phyloP scores from a whole-genome alignment of 257 asterid genomes.

The Paulownia fortunei region DNA sequence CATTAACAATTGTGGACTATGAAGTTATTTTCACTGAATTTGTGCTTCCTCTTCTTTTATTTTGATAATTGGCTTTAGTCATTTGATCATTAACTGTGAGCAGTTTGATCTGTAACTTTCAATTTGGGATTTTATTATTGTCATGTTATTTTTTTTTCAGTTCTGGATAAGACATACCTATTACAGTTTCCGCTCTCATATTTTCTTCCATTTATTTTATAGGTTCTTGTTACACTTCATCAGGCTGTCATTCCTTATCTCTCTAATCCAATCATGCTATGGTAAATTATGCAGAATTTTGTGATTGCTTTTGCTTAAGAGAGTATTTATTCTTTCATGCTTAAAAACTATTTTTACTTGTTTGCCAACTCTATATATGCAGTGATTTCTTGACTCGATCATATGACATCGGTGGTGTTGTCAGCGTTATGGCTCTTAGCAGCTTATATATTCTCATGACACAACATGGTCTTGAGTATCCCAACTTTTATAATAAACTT shows the following conservation, averaged over 20 bases:
- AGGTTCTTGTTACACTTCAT: conserved; percentile 90
- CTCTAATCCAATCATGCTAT: conserved; percentile 84
- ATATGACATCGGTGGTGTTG: conserved; percentile 93
- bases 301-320: conserved; percentile 19
- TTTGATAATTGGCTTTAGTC: background rate
- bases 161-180: conserved; percentile 15
- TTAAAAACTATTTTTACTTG: conserved; percentile 2
- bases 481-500: conserved; percentile 88
- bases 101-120: background rate
- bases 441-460: conserved; percentile 90
- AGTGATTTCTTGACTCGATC: conserved; percentile 97
- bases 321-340: conserved; percentile 24
- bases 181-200: background rate
- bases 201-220: conserved; percentile 30
- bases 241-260: conserved; percentile 76
- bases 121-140: background rate
- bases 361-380: conserved; percentile 36
- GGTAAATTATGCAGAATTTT: conserved; percentile 50
- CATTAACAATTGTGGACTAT: conserved; percentile 3
- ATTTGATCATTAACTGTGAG: background rate
- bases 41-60: background rate
- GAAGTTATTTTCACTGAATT: conserved; percentile 3
- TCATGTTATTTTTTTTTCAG: background rate
- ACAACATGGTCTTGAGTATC: conserved; percentile 92
- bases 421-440: conserved; percentile 97